These are phyloP conservation scores for Mycosarcoma maydis DNA, from an alignment of 1,284 basidiomycete genomes.

Conservation along the genomic window DNA sequence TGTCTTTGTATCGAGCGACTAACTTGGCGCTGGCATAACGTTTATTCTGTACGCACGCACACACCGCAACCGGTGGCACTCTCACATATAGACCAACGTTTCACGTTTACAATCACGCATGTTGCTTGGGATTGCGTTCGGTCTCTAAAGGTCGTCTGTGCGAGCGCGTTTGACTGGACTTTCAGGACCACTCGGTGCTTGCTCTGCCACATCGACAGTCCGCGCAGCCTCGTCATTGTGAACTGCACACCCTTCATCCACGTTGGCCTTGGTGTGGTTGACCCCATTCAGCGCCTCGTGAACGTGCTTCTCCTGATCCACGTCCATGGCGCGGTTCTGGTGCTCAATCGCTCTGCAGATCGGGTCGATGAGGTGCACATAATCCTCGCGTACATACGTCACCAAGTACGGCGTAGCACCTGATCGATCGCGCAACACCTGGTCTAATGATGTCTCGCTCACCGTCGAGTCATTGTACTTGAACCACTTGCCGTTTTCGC, in stretches of 20 bases:
- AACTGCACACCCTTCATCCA: too few relatives aligned
- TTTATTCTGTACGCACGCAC: too few relatives aligned
- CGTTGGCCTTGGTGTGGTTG: too few relatives aligned
- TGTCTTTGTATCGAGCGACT: slow-evolving; percentile 22
- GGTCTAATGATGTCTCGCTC: slow-evolving; percentile 22
- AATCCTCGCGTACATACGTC: slow-evolving; percentile 58
- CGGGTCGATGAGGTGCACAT: slow-evolving; percentile 36
- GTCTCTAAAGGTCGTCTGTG: slow-evolving; percentile 21
- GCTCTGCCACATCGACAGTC: background rate
- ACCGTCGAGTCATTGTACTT: slow-evolving; percentile 62
- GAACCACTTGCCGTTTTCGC: slow-evolving; percentile 48
- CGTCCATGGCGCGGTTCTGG: slow-evolving; percentile 10
- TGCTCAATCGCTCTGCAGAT: slow-evolving; percentile 31
- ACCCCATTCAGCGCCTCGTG: too few relatives aligned
- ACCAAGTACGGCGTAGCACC: slow-evolving; percentile 65
- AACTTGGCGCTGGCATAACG: background rate
- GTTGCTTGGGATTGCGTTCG: too few relatives aligned
- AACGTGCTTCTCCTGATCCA: slow-evolving; percentile 3
- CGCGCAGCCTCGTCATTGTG: too few relatives aligned
- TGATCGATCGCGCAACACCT: slow-evolving; percentile 58
- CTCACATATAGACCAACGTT: too few relatives aligned
- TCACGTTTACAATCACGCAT: too few relatives aligned
- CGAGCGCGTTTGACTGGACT: slow-evolving; percentile 43
- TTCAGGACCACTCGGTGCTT: slow-evolving; percentile 1
- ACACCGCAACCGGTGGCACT: too few relatives aligned